Conservation (phyloP, 371 early-diverging fungal species). For the Coemansia linderi region DNA sequence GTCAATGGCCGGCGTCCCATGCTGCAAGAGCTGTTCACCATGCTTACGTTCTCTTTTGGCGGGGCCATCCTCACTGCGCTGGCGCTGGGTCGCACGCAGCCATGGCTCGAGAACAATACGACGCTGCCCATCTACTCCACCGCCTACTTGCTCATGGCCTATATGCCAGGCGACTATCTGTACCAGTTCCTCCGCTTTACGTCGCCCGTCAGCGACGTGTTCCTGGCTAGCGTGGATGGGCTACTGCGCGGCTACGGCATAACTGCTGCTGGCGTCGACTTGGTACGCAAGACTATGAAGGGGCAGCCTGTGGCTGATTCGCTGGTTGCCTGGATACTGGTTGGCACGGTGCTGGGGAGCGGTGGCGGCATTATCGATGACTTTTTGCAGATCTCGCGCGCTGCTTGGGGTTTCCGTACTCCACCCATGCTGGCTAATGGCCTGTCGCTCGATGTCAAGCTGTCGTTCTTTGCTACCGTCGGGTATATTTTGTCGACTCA, state of each 20-base stretch:
- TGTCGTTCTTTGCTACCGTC: constrained; percentile 49
- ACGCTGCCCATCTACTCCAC: constrained; percentile 47
- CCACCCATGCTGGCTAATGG: constrained; percentile 38
- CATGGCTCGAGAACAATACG: constrained; percentile 53
- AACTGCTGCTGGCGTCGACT: constrained; percentile 53
- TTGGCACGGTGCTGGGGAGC: constrained; percentile 53
- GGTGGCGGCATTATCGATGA: constrained; percentile 57
- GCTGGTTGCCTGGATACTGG: constrained; percentile 51
- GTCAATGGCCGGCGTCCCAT: constrained; percentile 39
- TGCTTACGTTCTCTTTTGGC: constrained; percentile 57
- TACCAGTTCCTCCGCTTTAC: constrained; percentile 37
- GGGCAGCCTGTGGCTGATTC: constrained; percentile 52
- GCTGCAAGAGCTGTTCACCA: constrained; percentile 51
- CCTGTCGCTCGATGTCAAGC: constrained; percentile 48
- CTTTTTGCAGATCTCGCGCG: constrained; percentile 46
- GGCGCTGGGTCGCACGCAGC: constrained; percentile 52
- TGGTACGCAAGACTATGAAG: constrained; percentile 48
- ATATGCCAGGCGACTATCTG: constrained; percentile 50
- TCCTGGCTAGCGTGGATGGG: constrained; percentile 53
- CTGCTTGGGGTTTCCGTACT: constrained; percentile 48
- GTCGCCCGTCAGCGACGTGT: constrained; percentile 52
- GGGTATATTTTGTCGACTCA: constrained; percentile 54
- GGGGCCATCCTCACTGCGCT: constrained; percentile 54
- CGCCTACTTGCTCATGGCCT: constrained; percentile 43
- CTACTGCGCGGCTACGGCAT: constrained; percentile 54